Evolutionary conservation across 495 filamentous ascomycete genomes (phyloP), one percentile per base, ranked within the genome.

Genomic region (Xylaria cubensis): DNA sequence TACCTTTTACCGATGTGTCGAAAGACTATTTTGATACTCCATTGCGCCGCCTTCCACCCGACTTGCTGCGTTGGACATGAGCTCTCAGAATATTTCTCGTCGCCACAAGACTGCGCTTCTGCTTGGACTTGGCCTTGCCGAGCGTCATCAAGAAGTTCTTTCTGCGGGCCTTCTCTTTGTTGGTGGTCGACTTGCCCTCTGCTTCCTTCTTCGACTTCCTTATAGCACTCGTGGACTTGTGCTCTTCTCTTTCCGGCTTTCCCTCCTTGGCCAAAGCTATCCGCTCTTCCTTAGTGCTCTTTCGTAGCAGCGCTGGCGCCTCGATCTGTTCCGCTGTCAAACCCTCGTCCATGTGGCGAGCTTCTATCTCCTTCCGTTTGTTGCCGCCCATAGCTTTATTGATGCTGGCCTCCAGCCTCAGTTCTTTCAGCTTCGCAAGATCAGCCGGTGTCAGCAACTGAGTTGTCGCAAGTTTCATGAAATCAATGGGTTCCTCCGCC

Each of bases 71-170:
- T 53, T 97, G 93, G 53, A 93, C 85, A 82, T 98, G 95, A 62
- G 89, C 92, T 81, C 88, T 93, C 74, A 99, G 76, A 64, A 93
- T 87, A 80, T 90, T 92, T 74, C 89, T 88, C 56, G 90, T 94
- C 77, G 97, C 91, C 51, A 91, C 87, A 78, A 99, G 85, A 89
- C 93, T 97, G 75, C 93, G 87, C 90, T 97, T 98, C 78, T 93
- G 90, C 86, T 98, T 98, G 61, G 85, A 88, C 83, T 93, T 93
- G 3, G 96, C 95, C 86, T 98, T 98, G 61, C 94, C 93, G 48
- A 98, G 81, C 39, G 94, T 97, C 97, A 99, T 99, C 76, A 98
- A 79, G 81, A 98, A 97, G 80, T 98, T 98, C 90, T 99, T 98
- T 86, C 90, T 92, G 64, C 95, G 85, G 36, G 92, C 90, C 88